Evolutionary conservation across 2,329 filamentous ascomycete species (phyloP), one percentile per base, ranked within the genome.

Genomic region (Ophiocordyceps camponoti-saundersi): DNA sequence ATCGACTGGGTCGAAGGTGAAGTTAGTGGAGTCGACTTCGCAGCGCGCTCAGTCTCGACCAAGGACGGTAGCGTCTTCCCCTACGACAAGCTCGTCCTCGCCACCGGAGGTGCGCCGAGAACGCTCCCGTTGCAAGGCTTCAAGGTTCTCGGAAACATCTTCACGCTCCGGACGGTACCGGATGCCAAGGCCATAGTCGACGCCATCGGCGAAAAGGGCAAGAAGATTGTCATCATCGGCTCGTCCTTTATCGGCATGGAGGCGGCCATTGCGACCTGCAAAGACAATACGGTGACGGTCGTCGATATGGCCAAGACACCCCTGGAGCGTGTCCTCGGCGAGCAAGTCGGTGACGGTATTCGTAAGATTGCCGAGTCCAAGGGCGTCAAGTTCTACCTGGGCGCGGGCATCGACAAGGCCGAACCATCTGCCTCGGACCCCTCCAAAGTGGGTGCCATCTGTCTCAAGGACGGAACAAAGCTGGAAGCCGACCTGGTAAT

Each of bases 221-320:
- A 95, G 73, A 95, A 95, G 64, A 79, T 98, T 53, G 87, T 95
- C 44, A 73, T 98, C 15, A 72, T 98, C 47, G 92, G 92, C 40
- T 90, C 84, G 49, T 94, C 87, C 1, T 98, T 98, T 64, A 98
- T 98, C 58, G 92, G 92, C 40, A 93, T 98, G 85, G 92, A 98
- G 64, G 77, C 93, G n/a, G 90, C 85, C 50, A 92, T 89, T 52
- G 82, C 93, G 0, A 80, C 83, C 0, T 66, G 75, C 42, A 83
- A 82, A 55, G 82, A 83, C 56, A 94, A 98, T 61, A 68, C 80
- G 10, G 88, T 98, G 16, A 83, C 83, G 8, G 79, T 96, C 40
- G 71, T 98, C 21, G 92, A 92, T 36, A 90, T 89, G 83, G 88
- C 95, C 59, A 78, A 77, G 49, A 79, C 79, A 13, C 90, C 92